These are phyloP conservation scores for Neoarthrinium moseri DNA, from an alignment of 2,329 filamentous ascomycete species.

Conservation along the genomic window DNA sequence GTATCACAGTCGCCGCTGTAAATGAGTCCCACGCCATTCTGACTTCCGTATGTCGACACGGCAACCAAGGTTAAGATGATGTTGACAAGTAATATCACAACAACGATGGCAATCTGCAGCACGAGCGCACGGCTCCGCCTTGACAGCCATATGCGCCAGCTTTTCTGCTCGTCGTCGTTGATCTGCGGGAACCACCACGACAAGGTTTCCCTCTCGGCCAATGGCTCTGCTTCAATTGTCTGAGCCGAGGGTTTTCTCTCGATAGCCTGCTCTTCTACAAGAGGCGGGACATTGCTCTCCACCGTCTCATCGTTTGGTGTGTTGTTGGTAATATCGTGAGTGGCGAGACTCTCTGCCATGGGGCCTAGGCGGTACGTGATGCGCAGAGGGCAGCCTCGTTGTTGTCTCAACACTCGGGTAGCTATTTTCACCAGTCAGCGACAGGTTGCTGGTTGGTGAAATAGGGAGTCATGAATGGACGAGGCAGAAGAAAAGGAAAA, in stretches of 20 bases:
- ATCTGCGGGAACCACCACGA: constrained; percentile 13
- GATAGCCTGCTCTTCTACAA: too few species aligned
- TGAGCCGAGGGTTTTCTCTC: background rate
- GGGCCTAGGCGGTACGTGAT: too few species aligned
- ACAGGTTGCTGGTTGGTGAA: too few species aligned
- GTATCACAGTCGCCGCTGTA: constrained; percentile 6
- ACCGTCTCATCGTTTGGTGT: too few species aligned
- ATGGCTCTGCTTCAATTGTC: background rate
- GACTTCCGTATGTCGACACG: background rate
- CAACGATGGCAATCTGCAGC: constrained; percentile 14
- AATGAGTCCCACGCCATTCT: constrained; percentile 4
- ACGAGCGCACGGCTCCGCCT: constrained; percentile 15
- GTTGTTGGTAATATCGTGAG: too few species aligned
- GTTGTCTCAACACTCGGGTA: too few species aligned
- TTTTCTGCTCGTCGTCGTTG: constrained; percentile 13
- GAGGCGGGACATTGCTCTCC: too few species aligned
- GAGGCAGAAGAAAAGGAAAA: too few species aligned
- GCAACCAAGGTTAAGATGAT: constrained; percentile 4
- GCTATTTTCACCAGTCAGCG: too few species aligned
- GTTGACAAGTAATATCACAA: constrained; percentile 16
- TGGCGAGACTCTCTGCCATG: too few species aligned
- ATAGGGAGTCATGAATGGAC: too few species aligned
- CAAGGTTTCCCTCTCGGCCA: constrained; percentile 1
- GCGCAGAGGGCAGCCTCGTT: too few species aligned
- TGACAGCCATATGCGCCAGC: constrained; percentile 11